Conservation (phyloP, 78 protist genomes). For the Guillardia theta region DNA sequence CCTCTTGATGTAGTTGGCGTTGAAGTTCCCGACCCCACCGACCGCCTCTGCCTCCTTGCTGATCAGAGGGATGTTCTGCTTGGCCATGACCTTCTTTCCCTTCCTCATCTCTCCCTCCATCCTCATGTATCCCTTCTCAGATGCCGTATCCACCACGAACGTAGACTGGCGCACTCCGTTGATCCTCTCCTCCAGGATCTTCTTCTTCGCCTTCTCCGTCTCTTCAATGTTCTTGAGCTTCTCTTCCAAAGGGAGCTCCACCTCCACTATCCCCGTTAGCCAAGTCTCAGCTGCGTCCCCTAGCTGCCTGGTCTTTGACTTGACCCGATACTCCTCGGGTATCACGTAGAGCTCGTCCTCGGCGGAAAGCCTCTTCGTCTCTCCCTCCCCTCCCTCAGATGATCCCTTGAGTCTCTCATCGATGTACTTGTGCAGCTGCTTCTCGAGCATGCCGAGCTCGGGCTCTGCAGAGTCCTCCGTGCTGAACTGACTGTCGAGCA, state of each 20-base stretch:
- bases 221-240: conserved; percentile 16
- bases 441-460: background rate
- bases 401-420: background rate
- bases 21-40: background rate
- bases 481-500: background rate
- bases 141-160: background rate
- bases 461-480: background rate
- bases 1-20: background rate
- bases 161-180: background rate
- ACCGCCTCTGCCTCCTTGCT: no score
- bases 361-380: background rate
- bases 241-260: conserved; percentile 3
- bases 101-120: background rate
- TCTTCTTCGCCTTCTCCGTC: background rate
- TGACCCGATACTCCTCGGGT: background rate
- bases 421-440: background rate
- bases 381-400: background rate
- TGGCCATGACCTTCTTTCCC: background rate
- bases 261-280: conserved; percentile 27
- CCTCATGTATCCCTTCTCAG: background rate
- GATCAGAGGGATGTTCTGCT: no score
- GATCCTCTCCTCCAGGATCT: background rate
- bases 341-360: background rate
- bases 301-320: background rate
- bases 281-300: conserved; percentile 20